Conservation (phyloP, 2,329 filamentous ascomycete species). For the Septoria linicola region DNA sequence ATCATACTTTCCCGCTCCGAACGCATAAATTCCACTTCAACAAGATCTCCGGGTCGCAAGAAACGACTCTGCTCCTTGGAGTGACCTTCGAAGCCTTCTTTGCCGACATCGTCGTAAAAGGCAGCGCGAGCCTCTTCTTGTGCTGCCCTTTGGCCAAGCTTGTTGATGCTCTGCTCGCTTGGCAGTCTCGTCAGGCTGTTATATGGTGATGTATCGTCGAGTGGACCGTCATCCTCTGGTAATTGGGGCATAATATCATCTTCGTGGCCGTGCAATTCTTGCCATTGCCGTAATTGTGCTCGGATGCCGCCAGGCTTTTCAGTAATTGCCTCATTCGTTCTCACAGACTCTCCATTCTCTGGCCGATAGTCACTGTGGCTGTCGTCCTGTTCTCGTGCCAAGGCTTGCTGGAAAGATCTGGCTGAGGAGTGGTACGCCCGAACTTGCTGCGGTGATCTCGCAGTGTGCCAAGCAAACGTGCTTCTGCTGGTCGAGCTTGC, state of each 20-base stretch:
- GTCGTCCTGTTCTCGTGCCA: not conserved
- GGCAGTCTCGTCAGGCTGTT: slow-evolving; percentile 36
- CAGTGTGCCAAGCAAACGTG: not conserved
- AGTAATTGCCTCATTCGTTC: not conserved
- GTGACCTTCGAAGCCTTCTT: slow-evolving; percentile 34
- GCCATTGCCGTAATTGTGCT: slow-evolving; percentile 44
- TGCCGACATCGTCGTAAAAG: slow-evolving; percentile 23
- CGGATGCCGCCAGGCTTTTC: slow-evolving; percentile 35
- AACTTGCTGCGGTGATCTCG: not conserved
- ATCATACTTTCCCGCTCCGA: slow-evolving; percentile 45
- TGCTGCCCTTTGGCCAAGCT: slow-evolving; percentile 28
- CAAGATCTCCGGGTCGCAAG: slow-evolving; percentile 49
- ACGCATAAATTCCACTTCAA: slow-evolving; percentile 43
- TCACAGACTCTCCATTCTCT: not conserved
- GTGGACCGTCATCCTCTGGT: slow-evolving; percentile 24
- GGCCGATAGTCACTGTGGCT: not conserved
- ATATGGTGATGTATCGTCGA: slow-evolving; percentile 28
- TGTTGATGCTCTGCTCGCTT: slow-evolving; percentile 31
- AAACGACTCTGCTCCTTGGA: slow-evolving; percentile 40
- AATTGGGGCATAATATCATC: slow-evolving; percentile 19
- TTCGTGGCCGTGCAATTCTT: slow-evolving; percentile 41
- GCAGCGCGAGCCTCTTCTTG: slow-evolving; percentile 27
- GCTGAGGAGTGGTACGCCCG: slow-evolving; percentile 11
- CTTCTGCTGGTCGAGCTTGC: not conserved
- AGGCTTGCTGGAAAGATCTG: not conserved